Conservation (phyloP, 768 basidiomycete genomes). For the Xerocomellus dryophilus region DNA sequence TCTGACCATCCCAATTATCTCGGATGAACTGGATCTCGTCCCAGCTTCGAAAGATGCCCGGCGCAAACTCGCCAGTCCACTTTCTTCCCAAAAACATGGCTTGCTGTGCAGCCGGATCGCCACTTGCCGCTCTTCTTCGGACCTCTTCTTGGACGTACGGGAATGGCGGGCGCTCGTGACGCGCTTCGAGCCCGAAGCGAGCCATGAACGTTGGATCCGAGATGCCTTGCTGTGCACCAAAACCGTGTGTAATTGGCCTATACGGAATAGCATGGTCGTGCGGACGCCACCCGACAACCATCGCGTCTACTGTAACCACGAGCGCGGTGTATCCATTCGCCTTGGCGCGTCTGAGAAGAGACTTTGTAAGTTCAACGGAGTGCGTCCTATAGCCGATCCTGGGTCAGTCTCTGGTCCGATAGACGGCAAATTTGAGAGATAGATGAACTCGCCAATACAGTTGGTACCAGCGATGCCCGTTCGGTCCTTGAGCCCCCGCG, state of each 20-base stretch:
- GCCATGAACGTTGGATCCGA: conserved; percentile 50
- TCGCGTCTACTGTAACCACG: conserved; percentile 46
- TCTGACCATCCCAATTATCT: conserved; percentile 47
- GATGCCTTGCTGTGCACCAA: conserved; percentile 40
- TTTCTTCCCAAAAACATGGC: conserved; percentile 33
- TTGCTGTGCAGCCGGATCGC: conserved; percentile 32
- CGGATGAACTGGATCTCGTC: conserved; percentile 43
- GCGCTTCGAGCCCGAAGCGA: conserved; percentile 27
- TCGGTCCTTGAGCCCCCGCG: conserved; percentile 42
- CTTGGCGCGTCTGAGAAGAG: conserved; percentile 43
- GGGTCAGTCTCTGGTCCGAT: neutral
- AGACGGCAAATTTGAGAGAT: too few species aligned
- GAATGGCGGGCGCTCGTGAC: conserved; percentile 32
- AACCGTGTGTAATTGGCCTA: conserved; percentile 35
- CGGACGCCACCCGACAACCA: conserved; percentile 44
- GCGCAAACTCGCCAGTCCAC: conserved; percentile 39
- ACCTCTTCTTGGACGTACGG: conserved; percentile 35
- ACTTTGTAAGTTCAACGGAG: conserved; percentile 37
- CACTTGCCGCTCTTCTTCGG: conserved; percentile 22
- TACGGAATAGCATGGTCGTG: conserved; percentile 41
- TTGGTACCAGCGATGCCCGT: conserved; percentile 48
- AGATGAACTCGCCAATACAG: conserved; percentile 38
- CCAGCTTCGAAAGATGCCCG: conserved; percentile 44
- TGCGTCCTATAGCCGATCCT: conserved; percentile 32
- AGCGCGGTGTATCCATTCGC: conserved; percentile 40